Evolutionary conservation across 768 basidiomycete species (phyloP).

Genomic region (Sporobolomyces phaffii): DNA sequence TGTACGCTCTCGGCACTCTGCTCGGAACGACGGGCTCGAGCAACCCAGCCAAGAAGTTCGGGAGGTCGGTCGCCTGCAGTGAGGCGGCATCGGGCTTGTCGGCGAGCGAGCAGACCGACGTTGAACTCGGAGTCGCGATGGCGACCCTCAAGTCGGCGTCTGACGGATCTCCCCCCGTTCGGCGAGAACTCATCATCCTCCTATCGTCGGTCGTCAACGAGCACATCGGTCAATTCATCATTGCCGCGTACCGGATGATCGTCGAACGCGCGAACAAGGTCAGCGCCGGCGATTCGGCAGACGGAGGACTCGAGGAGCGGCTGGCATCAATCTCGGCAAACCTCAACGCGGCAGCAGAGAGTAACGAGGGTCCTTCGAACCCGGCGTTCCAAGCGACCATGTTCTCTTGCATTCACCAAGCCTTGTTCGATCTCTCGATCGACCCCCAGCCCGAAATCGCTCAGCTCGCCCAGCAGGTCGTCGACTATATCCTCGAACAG

Average conservation of each 20-base stretch:
- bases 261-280: constrained; percentile 60
- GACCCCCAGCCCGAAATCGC: constrained; percentile 93
- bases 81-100: constrained; percentile 23
- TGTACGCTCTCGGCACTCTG: constrained; percentile 88
- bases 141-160: constrained; percentile 83
- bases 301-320: constrained; percentile 35
- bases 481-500: constrained; percentile 86
- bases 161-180: constrained; percentile 92
- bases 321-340: constrained; percentile 38
- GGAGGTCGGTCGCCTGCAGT: constrained; percentile 30
- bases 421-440: constrained; percentile 79
- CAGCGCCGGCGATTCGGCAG: constrained; percentile 7
- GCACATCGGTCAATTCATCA: constrained; percentile 91
- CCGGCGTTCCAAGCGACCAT: constrained; percentile 51
- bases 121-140: constrained; percentile 88
- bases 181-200: constrained; percentile 85
- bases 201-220: constrained; percentile 91
- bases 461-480: constrained; percentile 77
- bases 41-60: constrained; percentile 54
- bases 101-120: constrained; percentile 46
- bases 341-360: constrained; percentile 33
- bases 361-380: constrained; percentile 33
- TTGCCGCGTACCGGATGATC: constrained; percentile 95
- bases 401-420: constrained; percentile 69
- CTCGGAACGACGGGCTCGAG: constrained; percentile 79